Evolutionary conservation across 805 yeast genomes (phyloP).

Genomic region (Starmerella khaoyaiensis): DNA sequence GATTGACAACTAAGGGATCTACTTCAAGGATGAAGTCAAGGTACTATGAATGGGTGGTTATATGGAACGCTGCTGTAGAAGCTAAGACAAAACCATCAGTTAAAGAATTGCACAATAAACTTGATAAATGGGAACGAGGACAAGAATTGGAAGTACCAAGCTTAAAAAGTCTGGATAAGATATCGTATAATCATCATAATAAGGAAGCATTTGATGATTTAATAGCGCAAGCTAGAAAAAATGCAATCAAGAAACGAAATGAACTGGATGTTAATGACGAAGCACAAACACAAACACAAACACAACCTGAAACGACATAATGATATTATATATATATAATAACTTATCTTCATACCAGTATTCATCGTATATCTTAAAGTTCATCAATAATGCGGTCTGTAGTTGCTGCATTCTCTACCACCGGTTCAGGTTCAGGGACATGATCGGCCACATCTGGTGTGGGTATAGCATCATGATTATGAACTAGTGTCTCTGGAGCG

Average conservation of each 20-base stretch:
- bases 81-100: conserved; percentile 51
- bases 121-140: conserved; percentile 30
- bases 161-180: conserved; percentile 15
- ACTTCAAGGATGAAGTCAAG: conserved; percentile 52
- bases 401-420: not conserved
- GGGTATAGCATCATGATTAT: not conserved
- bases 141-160: conserved; percentile 11
- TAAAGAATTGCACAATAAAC: conserved; percentile 39
- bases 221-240: conserved; percentile 11
- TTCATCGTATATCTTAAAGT: too few relatives aligned
- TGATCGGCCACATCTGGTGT: conserved; percentile 4
- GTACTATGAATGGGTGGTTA: conserved; percentile 59
- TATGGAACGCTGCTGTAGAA: conserved; percentile 75
- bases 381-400: too few relatives aligned
- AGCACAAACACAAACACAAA: not conserved
- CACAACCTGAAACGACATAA: too few relatives aligned
- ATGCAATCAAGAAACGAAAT: not conserved
- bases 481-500: not conserved
- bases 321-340: too few relatives aligned
- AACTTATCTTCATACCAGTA: too few relatives aligned
- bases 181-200: conserved; percentile 14
- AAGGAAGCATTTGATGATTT: conserved; percentile 20
- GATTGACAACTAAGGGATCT: conserved; percentile 51
- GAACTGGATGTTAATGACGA: not conserved
- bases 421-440: conserved; percentile 1